Evolutionary conservation across 2,329 filamentous ascomycete genomes (phyloP).

Genomic region (Nectriaceae sp.): DNA sequence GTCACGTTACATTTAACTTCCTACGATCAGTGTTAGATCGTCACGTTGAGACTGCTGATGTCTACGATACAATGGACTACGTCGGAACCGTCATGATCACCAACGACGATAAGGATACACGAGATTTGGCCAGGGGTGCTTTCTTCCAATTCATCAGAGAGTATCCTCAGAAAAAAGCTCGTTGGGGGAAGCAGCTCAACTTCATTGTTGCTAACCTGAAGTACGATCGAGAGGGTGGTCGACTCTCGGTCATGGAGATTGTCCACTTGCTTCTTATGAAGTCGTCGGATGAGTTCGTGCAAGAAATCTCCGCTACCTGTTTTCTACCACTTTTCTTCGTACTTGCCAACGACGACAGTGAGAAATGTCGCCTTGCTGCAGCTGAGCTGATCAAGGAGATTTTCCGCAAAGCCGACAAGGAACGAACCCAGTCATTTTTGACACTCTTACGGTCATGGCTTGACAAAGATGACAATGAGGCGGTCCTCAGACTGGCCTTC

Average conservation of each 20-base stretch:
- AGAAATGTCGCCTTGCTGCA: constrained; percentile 82
- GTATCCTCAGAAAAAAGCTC: constrained; percentile 87
- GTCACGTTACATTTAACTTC: constrained; percentile 94
- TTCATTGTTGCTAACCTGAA: constrained; percentile 91
- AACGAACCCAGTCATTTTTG: constrained; percentile 71
- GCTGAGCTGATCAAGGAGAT: constrained; percentile 77
- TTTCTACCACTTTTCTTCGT: constrained; percentile 87
- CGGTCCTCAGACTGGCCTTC: constrained; percentile 72
- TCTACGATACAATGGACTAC: constrained; percentile 91
- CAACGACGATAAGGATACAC: constrained; percentile 85
- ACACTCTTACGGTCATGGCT: constrained; percentile 74
- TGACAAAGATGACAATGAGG: constrained; percentile 69
- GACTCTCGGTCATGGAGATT: constrained; percentile 91
- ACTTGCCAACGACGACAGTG: constrained; percentile 84
- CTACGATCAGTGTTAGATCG: constrained; percentile 83
- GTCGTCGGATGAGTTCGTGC: constrained; percentile 76
- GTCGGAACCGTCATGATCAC: constrained; percentile 93
- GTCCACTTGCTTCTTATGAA: constrained; percentile 85
- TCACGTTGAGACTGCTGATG: constrained; percentile 79
- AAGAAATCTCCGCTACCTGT: constrained; percentile 77
- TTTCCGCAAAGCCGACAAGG: constrained; percentile 75
- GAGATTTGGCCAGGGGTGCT: constrained; percentile 83
- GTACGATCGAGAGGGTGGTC: constrained; percentile 84
- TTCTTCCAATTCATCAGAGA: constrained; percentile 95
- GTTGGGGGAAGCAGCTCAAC: constrained; percentile 85